Evolutionary conservation across 2,329 filamentous ascomycete species (phyloP).

Genomic region (Clonostachys chloroleuca): DNA sequence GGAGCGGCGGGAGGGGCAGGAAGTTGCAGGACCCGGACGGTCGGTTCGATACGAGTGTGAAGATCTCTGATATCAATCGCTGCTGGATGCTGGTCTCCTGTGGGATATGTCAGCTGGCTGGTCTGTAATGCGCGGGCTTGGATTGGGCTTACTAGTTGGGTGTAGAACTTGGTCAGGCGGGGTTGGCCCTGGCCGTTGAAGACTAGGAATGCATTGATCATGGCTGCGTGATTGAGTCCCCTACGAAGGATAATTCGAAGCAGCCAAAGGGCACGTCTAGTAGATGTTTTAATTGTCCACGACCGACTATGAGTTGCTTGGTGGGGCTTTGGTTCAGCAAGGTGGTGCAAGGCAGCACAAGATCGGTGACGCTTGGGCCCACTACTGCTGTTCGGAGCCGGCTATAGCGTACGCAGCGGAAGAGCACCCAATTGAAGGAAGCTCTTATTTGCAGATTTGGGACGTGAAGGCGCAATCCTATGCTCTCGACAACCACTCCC

Average conservation of each 20-base stretch:
- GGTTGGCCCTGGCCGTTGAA: conserved; percentile 99
- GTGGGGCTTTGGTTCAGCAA: not conserved
- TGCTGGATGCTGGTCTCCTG: conserved; percentile 98
- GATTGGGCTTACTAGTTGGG: conserved; percentile 66
- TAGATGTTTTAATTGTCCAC: not conserved
- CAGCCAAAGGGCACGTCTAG: not conserved
- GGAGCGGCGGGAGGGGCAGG: conserved; percentile 70
- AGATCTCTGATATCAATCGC: conserved; percentile 94
- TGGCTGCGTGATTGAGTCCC: conserved; percentile 29
- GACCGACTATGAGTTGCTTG: not conserved
- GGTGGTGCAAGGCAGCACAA: not conserved
- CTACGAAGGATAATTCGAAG: too few species aligned
- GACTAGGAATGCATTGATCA: conserved; percentile 98
- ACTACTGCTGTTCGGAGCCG: too few species aligned
- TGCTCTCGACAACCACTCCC: too few species aligned
- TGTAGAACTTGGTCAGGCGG: conserved; percentile 97
- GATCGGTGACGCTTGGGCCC: not conserved
- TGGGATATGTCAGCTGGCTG: conserved; percentile 1
- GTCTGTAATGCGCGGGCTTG: not conserved
- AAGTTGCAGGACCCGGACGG: conserved; percentile 96
- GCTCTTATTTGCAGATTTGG: too few species aligned
- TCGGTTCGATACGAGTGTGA: conserved; percentile 88
- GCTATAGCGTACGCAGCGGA: too few species aligned
- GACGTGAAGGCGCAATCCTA: too few species aligned
- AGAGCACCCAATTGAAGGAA: too few species aligned